Evolutionary conservation across 495 filamentous ascomycete genomes (phyloP), one percentile per base, ranked within the genome.

Genomic region (Oidiodendron maius): DNA sequence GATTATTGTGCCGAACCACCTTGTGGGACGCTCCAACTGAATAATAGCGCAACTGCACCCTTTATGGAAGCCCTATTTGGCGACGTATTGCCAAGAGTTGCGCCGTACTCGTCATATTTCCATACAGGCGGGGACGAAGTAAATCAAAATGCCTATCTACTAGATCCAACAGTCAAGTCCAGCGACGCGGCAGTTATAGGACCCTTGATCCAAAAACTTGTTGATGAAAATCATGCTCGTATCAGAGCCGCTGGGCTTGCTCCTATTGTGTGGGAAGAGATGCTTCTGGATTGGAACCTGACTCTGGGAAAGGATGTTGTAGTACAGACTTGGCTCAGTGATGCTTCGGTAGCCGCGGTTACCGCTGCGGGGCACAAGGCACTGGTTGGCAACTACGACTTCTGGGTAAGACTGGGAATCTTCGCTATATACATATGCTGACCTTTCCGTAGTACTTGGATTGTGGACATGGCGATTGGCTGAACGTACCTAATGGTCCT

Each of bases 41-140:
- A 87, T 63, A 73, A 75, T 24, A 56, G 80, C 2, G 73, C 61
- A 1, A 87, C 91, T 3, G 68, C 83, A 47, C 55, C 62, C 21
- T 91, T 91, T 61, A 62, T 91, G 16, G 73, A 79, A n/a, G 83
- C 60, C 24, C 65, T 93, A 32, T 80, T 83, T 56, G 67, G 67
- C 21, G 87, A 93, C 57, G 58, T 93, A 15, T 63, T 91, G n/a
- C 86, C 87, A 13, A 72, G 87, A 15, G 50, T 90, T 3, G 64
- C 63, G 10, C 80, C 81, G 0, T 83, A 86, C 59, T 69, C 77
- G 15, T 63, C 75, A 6, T 89, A 88, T 57, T 89, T 88, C 70
- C 87, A 93, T 63, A 86, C 84, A 1, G 87, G 87, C 30, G 87
- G 87, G 34, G 87, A 93, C 58, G 87, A 91, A 64, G 76, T 91